phyloP scores from a whole-genome alignment of 2,329 filamentous ascomycete genomes.

The Ilyonectria mors-panacis region DNA sequence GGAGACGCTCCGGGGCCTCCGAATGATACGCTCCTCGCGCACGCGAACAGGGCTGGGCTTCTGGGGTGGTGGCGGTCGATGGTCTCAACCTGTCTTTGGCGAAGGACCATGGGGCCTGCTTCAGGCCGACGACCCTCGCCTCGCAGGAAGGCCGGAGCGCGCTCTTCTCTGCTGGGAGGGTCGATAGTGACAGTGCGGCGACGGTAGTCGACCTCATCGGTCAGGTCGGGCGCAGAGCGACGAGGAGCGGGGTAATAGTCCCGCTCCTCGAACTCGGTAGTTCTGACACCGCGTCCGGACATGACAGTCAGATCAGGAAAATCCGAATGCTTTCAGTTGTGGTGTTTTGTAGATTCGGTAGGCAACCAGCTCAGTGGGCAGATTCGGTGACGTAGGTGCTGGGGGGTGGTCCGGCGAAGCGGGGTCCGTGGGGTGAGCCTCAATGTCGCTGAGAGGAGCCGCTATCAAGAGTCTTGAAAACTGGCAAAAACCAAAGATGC shows the following conservation, averaged over 20 bases:
- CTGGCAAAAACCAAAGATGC: constrained; percentile 32
- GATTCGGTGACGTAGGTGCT: constrained; percentile 18
- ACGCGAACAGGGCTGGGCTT: constrained; percentile 59
- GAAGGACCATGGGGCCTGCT: constrained; percentile 67
- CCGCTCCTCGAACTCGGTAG: constrained; percentile 62
- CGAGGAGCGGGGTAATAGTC: constrained; percentile 59
- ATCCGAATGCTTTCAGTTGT: constrained; percentile 22
- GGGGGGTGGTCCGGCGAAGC: constrained; percentile 8
- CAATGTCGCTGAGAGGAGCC: constrained; percentile 30
- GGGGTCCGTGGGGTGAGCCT: constrained; percentile 33
- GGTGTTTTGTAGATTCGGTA: constrained; percentile 11
- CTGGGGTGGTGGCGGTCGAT: constrained; percentile 64
- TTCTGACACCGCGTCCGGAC: constrained; percentile 44
- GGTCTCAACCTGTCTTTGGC: constrained; percentile 69
- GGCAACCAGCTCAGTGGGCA: constrained; percentile 7
- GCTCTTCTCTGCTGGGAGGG: constrained; percentile 60
- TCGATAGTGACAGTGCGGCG: constrained; percentile 56
- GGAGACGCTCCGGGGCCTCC: constrained; percentile 61
- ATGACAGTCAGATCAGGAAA: constrained; percentile 38
- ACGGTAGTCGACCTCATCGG: constrained; percentile 55
- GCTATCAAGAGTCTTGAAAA: constrained; percentile 26
- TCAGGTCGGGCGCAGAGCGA: constrained; percentile 51
- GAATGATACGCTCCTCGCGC: constrained; percentile 61
- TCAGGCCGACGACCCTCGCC: constrained; percentile 65
- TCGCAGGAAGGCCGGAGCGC: constrained; percentile 64